Conservation (phyloP, 345 rosid genomes). For the Linum usitatissimum region DNA sequence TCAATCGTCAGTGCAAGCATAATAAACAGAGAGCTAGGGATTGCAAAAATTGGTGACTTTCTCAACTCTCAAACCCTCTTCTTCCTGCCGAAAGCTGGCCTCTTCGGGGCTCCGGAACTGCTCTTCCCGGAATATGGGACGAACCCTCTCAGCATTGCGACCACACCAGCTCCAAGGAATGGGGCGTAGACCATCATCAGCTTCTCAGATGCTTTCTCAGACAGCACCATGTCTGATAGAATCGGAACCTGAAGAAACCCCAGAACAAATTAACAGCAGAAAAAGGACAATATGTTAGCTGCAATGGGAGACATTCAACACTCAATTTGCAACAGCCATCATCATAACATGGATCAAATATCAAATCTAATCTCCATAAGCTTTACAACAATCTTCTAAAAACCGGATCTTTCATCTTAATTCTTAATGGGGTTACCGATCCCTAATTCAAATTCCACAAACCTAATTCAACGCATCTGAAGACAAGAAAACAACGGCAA, state of each 20-base stretch:
- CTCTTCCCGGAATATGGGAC: slow-evolving; percentile 18
- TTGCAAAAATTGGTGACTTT: background rate
- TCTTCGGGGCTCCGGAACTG: slow-evolving; percentile 22
- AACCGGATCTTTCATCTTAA: background rate
- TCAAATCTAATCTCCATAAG: background rate
- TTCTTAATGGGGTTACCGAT: background rate
- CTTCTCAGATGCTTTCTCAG: slow-evolving; percentile 46
- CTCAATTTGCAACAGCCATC: background rate
- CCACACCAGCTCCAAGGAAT: slow-evolving; percentile 39
- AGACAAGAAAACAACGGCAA: background rate
- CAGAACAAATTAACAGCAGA: background rate
- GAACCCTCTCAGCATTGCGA: slow-evolving; percentile 58
- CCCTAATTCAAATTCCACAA: background rate
- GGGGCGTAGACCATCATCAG: slow-evolving; percentile 47
- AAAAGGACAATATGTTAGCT: background rate
- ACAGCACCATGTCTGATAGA: slow-evolving; percentile 47
- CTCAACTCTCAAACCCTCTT: slow-evolving; percentile 38
- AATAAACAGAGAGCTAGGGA: background rate
- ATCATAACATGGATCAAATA: no score
- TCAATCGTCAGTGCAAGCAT: background rate
- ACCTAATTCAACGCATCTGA: background rate
- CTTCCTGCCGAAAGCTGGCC: slow-evolving; percentile 37
- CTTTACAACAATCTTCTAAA: background rate
- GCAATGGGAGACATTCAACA: background rate
- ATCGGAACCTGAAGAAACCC: slow-evolving; percentile 38